Evolutionary conservation across 129 eudicot species (phyloP), one percentile per base, ranked within the genome.

Genomic region (Daucus carota): DNA sequence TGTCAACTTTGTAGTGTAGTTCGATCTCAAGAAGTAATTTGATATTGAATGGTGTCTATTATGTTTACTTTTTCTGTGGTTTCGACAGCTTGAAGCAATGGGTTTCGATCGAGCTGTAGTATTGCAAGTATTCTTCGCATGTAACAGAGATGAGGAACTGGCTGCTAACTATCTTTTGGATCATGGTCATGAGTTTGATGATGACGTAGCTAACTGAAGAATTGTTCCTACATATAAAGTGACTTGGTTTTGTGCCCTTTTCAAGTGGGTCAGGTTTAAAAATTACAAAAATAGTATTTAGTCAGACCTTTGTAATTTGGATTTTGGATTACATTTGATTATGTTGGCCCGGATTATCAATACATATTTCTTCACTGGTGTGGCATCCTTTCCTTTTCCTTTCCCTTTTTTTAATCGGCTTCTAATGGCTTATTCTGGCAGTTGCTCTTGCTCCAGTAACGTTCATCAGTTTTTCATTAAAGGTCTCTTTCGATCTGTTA

Each of bases 71-170:
- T 48, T 50, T 41, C 12, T 16, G 34, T 46, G 47, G 70, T 69
- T 48, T 43, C 26, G 44, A 76, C 86, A 89, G 91, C 89, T 89
- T 33, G 91, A 86, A 78, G 91, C 89, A 8, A 84, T 89, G 95
- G 95, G 95, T 52, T 89, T 86, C 45, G 84, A 85, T 70, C 87
- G 89, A 70, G 86, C 84, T 34, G 36, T 87, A 63, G 95, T 84
- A 47, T 47, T 89, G 78, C 84, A 89, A 76, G 95, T 89, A 8
- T 89, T 38, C 42, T 80, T 89, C 31, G 95, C 95, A 6, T 89
- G 91, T 89, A 89, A 89, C 89, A 89, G 87, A 84, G 84, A 89
- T 40, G 90, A 89, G 81, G 88, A 84, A 76, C 80, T 89, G 81
- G 89, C 90, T 57, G 91, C 95, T 20, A 84, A 86, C 73, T 86